Conservation (phyloP, 2,329 filamentous ascomycete species). For the Exophiala sp. region DNA sequence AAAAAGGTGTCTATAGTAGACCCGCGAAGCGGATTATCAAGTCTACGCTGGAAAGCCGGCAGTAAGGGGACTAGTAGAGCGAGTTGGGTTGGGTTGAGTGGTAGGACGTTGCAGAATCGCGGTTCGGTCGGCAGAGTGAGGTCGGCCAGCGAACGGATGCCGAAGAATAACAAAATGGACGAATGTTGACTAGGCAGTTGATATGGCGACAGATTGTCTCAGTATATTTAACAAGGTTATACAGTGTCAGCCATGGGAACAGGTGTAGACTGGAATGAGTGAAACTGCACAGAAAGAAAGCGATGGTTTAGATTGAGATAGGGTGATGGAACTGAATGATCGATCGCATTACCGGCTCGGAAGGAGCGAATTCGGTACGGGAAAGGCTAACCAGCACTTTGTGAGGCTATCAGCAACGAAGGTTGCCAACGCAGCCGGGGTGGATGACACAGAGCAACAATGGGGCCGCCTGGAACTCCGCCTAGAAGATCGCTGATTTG, state of each 20-base stretch:
- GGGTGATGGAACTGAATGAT: neutral
- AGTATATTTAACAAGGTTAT: neutral
- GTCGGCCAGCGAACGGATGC: no score
- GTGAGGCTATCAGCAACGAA: neutral
- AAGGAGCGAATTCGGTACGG: neutral
- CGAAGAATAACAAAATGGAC: no score
- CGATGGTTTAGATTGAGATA: neutral
- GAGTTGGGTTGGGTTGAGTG: no score
- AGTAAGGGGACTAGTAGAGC: neutral
- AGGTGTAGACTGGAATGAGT: constrained; percentile 1
- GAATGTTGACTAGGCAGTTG: no score
- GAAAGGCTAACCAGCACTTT: neutral
- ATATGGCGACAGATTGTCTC: neutral
- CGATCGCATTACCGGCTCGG: neutral
- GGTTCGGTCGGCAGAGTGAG: no score
- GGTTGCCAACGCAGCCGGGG: constrained; percentile 8
- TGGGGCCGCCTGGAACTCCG: neutral
- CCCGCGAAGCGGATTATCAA: neutral
- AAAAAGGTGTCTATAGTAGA: constrained; percentile 1
- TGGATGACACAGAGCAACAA: neutral
- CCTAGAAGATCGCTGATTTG: neutral
- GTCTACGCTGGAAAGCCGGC: neutral
- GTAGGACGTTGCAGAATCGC: no score
- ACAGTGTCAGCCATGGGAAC: neutral
- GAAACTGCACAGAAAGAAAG: neutral